Evolutionary conservation across 192 early-diverging fungal genomes (phyloP), one percentile per base, ranked within the genome.

Genomic region (Borealophlyctis nickersoniae): DNA sequence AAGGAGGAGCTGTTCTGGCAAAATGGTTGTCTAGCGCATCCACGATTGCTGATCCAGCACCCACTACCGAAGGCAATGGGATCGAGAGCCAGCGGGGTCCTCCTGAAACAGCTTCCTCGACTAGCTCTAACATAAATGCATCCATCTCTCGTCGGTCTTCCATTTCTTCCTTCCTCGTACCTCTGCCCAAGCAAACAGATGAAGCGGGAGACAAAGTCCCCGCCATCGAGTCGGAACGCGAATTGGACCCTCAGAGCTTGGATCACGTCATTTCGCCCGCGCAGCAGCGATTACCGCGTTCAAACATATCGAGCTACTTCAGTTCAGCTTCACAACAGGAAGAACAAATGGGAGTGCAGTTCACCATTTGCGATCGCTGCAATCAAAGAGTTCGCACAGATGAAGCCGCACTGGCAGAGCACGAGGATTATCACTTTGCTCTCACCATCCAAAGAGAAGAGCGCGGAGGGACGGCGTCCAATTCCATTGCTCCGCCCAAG

Each of bases 361-460:
- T n/a, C n/a, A 19, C 39, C 7, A 45, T 45, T 45, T 68, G 73
- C 39, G 36, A 29, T 58, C 61, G 48, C 27, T 74, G 62, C 48
- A 24, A 39, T 16, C 52, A 70, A 61, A 24, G 19, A 34, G 30
- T 71, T 27, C 22, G 14, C 2, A 22, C 36, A 2, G 65, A 65
- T 53, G 52, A 57, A 16, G n/a, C 19, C 22, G 24, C 34, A 13
- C 36, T 67, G 70, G 66, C 51, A 11, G 84, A 85, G 53, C 84
- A 86, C 60, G 55, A 52, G 19, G 84, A 86, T 60, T 85, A 36
- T 56, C 84, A 86, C 58, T 79, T 83, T 67, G 84, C 82, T 1
- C 34, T 79, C 4, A 58, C 56, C 2, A 57, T 86, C 50, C 72
- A 83, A 32, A 64, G 36, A n/a, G 49, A 34, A 27, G 61, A 62